Conservation (phyloP, 441 rosid species). For the Pelargonium hybrid region DNA sequence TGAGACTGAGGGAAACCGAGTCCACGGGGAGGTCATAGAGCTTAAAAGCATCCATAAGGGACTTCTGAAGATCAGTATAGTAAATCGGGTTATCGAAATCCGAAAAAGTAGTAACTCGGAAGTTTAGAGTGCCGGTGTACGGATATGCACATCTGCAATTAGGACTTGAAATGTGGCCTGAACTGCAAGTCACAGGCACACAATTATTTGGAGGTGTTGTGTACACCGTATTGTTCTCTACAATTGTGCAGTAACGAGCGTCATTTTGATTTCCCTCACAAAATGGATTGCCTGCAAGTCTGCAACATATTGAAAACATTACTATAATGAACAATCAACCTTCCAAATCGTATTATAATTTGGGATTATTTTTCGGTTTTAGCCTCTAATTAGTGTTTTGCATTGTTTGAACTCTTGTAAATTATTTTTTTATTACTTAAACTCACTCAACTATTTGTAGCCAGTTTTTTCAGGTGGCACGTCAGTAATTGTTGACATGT, state of each 20-base stretch:
- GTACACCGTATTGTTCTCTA: conserved; percentile 20
- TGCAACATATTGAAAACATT: conserved; percentile 13
- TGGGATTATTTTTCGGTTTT: too few species aligned
- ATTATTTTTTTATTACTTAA: too few species aligned
- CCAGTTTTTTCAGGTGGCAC: too few species aligned
- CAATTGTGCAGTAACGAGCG: conserved; percentile 27
- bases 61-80: conserved; percentile 23
- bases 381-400: too few species aligned
- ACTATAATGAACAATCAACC: too few species aligned
- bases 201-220: conserved; percentile 34
- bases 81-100: conserved; percentile 24
- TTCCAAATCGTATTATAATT: too few species aligned
- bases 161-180: conserved; percentile 38
- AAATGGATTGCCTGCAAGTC: conserved; percentile 48
- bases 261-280: conserved; percentile 31
- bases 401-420: too few species aligned
- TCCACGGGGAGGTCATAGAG: conserved; percentile 40
- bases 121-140: conserved; percentile 38
- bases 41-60: conserved; percentile 17
- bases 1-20: conserved; percentile 32
- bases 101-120: conserved; percentile 61
- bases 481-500: too few species aligned
- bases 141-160: conserved; percentile 42
- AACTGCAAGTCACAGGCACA: conserved; percentile 21
- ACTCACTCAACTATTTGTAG: too few species aligned